Percentiles rank a stretch among this genome's conserved stretches.
These are phyloP conservation scores for Madurella fahalii DNA, from an alignment of 2,329 filamentous ascomycete species.

Conservation along the genomic window DNA sequence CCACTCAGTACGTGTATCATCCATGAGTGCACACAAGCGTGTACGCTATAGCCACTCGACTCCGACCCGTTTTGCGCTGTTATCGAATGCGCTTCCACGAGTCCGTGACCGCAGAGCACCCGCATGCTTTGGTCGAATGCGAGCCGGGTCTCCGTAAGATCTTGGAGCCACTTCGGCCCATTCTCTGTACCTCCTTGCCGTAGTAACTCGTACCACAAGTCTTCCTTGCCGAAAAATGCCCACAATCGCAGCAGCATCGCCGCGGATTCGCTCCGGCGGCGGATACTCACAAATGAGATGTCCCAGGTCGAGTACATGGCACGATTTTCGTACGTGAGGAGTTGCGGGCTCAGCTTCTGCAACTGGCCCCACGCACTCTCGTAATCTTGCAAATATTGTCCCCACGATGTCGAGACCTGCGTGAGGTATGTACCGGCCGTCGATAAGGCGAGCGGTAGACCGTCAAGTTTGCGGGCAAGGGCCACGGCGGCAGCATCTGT, in stretches of 20 bases:
- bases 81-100: conserved; percentile 23
- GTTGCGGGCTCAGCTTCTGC: conserved; percentile 29
- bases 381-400: conserved; percentile 41
- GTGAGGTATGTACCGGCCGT: conserved; percentile 39
- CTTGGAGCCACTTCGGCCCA: conserved; percentile 24
- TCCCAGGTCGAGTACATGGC: conserved; percentile 37
- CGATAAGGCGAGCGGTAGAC: conserved; percentile 44
- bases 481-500: conserved; percentile 29
- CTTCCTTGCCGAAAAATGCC: conserved; percentile 41
- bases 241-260: conserved; percentile 38
- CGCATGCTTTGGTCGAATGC: conserved; percentile 29
- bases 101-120: conserved; percentile 29
- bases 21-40: conserved; percentile 5
- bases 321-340: conserved; percentile 30
- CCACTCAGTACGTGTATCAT: conserved; percentile 5
- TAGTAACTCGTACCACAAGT: conserved; percentile 44
- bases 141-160: conserved; percentile 22
- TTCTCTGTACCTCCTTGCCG: conserved; percentile 10
- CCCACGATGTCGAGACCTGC: conserved; percentile 32
- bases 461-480: conserved; percentile 37
- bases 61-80: background rate
- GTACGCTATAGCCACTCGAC: conserved; percentile 1
- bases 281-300: conserved; percentile 36
- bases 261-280: conserved; percentile 27
- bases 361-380: conserved; percentile 35